Conservation (phyloP, 352 stramenopile species). For the Phytopythium chamaehyphon region DNA sequence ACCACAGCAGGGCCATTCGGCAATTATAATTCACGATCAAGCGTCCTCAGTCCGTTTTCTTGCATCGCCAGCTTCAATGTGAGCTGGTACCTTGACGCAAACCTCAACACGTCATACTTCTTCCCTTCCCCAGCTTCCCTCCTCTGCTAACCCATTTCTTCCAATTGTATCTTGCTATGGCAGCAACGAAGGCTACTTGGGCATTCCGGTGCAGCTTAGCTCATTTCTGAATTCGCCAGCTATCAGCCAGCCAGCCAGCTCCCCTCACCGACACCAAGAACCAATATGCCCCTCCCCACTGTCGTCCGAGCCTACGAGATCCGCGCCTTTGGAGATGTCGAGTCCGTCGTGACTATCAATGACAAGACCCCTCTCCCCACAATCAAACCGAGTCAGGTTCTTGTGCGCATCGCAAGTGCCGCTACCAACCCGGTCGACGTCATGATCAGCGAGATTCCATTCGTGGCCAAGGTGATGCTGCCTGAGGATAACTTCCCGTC, state of each 20-base stretch:
- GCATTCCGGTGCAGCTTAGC: no score
- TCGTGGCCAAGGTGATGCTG: conserved; percentile 6
- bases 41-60: no score
- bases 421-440: conserved; percentile 27
- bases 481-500: conserved; percentile 1
- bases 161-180: no score
- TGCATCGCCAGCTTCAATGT: no score
- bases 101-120: no score
- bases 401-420: conserved; percentile 27
- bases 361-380: conserved; percentile 10
- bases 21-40: no score
- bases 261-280: background rate
- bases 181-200: no score
- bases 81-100: no score
- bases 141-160: no score
- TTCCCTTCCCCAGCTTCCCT: no score
- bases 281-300: conserved; percentile 4
- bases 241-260: background rate
- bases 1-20: no score
- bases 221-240: background rate
- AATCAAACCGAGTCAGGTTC: conserved; percentile 19
- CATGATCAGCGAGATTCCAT: conserved; percentile 13
- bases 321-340: conserved; percentile 20
- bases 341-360: conserved; percentile 22
- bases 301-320: conserved; percentile 28